phyloP scores from a whole-genome alignment of 148 eudicot genomes.

The Beta vulgaris region DNA sequence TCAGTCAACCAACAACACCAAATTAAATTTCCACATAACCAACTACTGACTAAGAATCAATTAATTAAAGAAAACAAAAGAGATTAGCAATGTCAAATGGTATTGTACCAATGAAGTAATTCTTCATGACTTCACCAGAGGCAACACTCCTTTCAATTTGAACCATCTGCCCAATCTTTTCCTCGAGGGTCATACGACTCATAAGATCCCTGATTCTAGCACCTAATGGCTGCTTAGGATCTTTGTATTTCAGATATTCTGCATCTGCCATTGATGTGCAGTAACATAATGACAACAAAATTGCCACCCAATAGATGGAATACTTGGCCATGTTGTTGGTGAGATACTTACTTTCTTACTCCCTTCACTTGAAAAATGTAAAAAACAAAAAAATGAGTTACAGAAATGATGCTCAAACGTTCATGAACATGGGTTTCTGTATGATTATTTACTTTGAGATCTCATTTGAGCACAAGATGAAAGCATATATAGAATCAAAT shows the following conservation, averaged over 20 bases:
- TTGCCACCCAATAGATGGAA: slow-evolving; percentile 19
- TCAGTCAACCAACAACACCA: background rate
- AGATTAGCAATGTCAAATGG: background rate
- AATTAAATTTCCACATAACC: background rate
- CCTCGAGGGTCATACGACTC: slow-evolving; percentile 57
- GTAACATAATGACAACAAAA: slow-evolving; percentile 20
- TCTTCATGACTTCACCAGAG: slow-evolving; percentile 50
- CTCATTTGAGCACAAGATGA: slow-evolving; percentile 11
- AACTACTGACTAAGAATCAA: background rate
- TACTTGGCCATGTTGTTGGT: slow-evolving; percentile 19
- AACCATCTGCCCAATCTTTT: slow-evolving; percentile 80
- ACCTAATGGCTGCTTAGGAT: slow-evolving; percentile 55
- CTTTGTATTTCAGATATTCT: slow-evolving; percentile 51
- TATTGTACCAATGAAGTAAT: slow-evolving; percentile 56
- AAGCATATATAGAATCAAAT: too few relatives aligned
- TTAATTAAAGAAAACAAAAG: background rate
- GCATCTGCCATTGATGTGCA: slow-evolving; percentile 38
- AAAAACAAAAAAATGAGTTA: background rate
- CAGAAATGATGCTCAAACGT: background rate
- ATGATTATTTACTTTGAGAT: background rate
- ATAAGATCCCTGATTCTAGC: slow-evolving; percentile 54
- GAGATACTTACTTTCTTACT: background rate
- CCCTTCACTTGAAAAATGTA: slow-evolving; percentile 3
- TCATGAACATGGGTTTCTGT: background rate
- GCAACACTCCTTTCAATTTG: slow-evolving; percentile 70